Conservation (phyloP, 2,329 filamentous ascomycete species). For the Arthrobotrys megalospora region DNA sequence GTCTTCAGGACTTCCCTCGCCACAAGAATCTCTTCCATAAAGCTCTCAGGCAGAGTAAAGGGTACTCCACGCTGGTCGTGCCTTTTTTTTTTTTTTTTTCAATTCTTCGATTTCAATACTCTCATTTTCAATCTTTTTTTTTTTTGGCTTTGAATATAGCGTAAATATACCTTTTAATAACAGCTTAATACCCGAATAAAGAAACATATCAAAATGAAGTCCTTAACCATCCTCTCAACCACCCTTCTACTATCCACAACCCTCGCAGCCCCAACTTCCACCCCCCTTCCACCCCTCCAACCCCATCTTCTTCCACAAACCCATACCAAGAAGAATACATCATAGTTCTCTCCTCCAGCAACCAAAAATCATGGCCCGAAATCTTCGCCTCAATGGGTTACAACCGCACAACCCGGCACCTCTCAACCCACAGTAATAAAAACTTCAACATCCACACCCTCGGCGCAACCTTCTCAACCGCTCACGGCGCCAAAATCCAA, state of each 20-base stretch:
- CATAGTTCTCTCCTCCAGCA: slow-evolving; percentile 61
- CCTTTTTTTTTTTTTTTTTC: not conserved
- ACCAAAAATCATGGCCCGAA: slow-evolving; percentile 59
- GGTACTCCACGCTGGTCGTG: not conserved
- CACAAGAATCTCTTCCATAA: not conserved
- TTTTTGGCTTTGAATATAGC: not conserved
- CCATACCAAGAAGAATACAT: slow-evolving; percentile 56
- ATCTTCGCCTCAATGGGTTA: slow-evolving; percentile 62
- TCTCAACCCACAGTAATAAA: slow-evolving; percentile 34
- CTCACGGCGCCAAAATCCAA: slow-evolving; percentile 33
- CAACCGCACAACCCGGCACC: slow-evolving; percentile 66
- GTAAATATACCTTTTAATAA: not conserved
- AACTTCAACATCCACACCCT: slow-evolving; percentile 37
- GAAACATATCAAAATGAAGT: slow-evolving; percentile 12
- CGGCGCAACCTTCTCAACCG: slow-evolving; percentile 26
- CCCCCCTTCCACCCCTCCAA: not conserved
- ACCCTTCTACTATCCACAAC: slow-evolving; percentile 6
- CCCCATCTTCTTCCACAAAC: not conserved
- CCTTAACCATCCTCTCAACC: slow-evolving; percentile 5
- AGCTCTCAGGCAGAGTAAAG: slow-evolving; percentile 8
- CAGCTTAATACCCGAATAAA: not conserved
- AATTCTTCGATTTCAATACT: too few relatives aligned
- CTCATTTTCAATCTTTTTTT: not conserved
- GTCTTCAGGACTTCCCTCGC: slow-evolving; percentile 14
- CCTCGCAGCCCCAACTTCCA: not conserved